Evolutionary conservation across 495 filamentous ascomycete species (phyloP), one percentile per base, ranked within the genome.

Genomic region (Aspergillus ellipticus): DNA sequence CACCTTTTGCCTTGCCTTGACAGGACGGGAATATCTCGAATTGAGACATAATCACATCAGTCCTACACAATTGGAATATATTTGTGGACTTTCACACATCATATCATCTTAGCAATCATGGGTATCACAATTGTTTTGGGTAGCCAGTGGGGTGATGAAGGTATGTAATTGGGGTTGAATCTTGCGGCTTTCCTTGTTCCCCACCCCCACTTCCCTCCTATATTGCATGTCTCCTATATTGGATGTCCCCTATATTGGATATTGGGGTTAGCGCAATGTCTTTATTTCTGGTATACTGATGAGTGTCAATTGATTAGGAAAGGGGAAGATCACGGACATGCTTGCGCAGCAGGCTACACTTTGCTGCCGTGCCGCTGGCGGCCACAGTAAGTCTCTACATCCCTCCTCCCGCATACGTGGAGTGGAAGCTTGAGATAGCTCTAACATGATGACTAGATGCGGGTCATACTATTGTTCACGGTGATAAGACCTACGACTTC

Each of bases 281-380:
- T 28, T n/a, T 24, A 6, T 20, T 42, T 33, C 31, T 29, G 17
- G 24, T 20, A 51, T 42, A 45, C 43, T 61, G 49, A 65, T 17
- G 39, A n/a, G n/a, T 26, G 17, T 45, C 15, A 26, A 46, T 29
- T 31, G 42, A 49, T 62, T 50, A 77, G 74, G 83, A 52, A 87
- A 90, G 75, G 87, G 87, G 55, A 90, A 89, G 66, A 79, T 89
- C 28, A 82, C 84, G 55, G 85, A 89, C 66, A 80, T 86, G 61
- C 79, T 88, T 58, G 81, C 79, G 64, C 77, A 80, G 57, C 63
- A 77, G 37, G 75, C 74, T 49, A 76, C 82, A 43, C 72, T 88
- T 53, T 84, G 78, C 70, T 78, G 75, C 54, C 79, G 85, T 69
- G 82, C 82, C 46, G 82, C 85, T 57, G 86, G 85, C 54, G 85